Evolutionary conservation across 352 stramenopile genomes (phyloP), one percentile per base, ranked within the genome.

Genomic region (Globisporangium sylvaticum): DNA sequence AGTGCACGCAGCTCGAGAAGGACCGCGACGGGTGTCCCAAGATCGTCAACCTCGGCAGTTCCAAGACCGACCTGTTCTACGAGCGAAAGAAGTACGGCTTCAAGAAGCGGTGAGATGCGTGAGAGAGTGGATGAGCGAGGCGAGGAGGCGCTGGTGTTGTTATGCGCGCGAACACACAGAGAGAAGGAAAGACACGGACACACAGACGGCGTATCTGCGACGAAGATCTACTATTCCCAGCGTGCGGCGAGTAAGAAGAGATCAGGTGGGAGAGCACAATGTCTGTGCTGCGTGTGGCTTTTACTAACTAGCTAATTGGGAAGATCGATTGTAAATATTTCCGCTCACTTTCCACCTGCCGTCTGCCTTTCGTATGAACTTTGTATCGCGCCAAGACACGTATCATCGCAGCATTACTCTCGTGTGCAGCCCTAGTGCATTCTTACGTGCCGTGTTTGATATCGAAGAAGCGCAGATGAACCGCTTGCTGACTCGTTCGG

Each of bases 21-120:
- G 91, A 98, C 73, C 80, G 97, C 62, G 97, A 99, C 79, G 98
- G 98, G 18, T 99, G 98, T 78, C 98, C 98, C 8, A 99, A 99
- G 83, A 99, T 99, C 74, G 97, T 99, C 6, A 99, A 99, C 73
- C 71, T 98, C 10, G 95, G 91, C 37, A 96, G 81, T 69, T 97
- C 88, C 71, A 97, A 97, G 84, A 97, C 89, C 4, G 97, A 99
- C 84, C 80, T 99, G 48, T 99, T 99, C 79, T 99, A 99, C 76
- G 97, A 99, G 78, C 79, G 97, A 59, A 99, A 99, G 73, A 99
- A 99, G 73, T 98, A 97, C 68, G 89, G 89, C 9, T 97, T 97
- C 58, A 97, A 97, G 71, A 96, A 97, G 74, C 85, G 89, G 78
- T 96, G 57, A 69, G 46, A 25, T 27, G 22, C 4, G 8, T 24